A percentile compares a stretch with the other conserved stretches of the same genome.
Conservation (phyloP, 805 yeast genomes). For the Candida quercuum region DNA sequence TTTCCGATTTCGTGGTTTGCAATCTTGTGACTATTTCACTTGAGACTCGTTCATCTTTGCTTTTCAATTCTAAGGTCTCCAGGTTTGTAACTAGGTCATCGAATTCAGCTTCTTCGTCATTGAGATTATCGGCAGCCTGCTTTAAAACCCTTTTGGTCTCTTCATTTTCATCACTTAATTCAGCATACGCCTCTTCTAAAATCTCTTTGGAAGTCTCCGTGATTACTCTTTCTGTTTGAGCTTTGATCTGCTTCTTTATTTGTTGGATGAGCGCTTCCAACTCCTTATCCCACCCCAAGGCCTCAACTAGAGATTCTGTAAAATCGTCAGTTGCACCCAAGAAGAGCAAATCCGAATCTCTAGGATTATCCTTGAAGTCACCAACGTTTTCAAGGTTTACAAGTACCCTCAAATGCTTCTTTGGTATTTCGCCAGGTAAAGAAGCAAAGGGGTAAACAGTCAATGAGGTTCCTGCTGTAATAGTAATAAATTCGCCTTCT, state of each 20-base stretch:
- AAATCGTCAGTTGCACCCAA: slow-evolving; percentile 64
- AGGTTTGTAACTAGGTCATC: too few relatives aligned
- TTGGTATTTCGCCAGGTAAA: slow-evolving; percentile 61
- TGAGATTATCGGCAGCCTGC: too few relatives aligned
- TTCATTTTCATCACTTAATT: too few relatives aligned
- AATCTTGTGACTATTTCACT: too few relatives aligned
- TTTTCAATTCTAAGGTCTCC: too few relatives aligned
- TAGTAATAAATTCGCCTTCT: slow-evolving; percentile 56
- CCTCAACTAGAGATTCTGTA: slow-evolving; percentile 45
- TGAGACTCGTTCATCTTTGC: too few relatives aligned
- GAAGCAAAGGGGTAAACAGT: slow-evolving; percentile 89
- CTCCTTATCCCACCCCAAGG: slow-evolving; percentile 62
- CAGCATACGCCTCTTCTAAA: slow-evolving; percentile 21
- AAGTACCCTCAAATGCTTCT: slow-evolving; percentile 49
- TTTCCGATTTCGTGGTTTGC: too few relatives aligned
- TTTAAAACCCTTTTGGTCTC: too few relatives aligned
- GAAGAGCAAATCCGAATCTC: slow-evolving; percentile 56
- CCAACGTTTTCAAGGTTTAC: slow-evolving; percentile 80
- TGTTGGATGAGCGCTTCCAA: slow-evolving; percentile 35
- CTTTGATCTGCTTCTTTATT: slow-evolving; percentile 15
- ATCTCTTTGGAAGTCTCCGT: slow-evolving; percentile 18
- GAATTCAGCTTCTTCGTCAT: too few relatives aligned
- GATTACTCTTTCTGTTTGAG: slow-evolving; percentile 5
- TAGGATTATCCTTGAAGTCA: slow-evolving; percentile 45
- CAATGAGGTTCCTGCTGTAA: slow-evolving; percentile 90